Evolutionary conservation across 176 grass and related monocot species (phyloP).

Genomic region (Elaeis guineensis): DNA sequence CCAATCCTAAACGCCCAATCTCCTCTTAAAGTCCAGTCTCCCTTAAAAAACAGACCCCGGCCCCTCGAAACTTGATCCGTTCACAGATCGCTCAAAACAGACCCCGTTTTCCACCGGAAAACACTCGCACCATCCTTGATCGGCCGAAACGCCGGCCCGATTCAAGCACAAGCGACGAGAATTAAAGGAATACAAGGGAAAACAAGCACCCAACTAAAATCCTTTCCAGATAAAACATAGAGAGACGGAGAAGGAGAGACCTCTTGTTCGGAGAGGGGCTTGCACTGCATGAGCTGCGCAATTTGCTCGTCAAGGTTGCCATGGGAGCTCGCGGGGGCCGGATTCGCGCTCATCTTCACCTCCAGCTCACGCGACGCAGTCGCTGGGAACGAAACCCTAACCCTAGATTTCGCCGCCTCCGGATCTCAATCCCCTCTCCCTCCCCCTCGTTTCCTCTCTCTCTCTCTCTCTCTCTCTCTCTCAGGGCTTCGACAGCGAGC

Average conservation of each 20-base stretch:
- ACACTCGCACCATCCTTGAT: conserved; percentile 18
- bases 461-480: not conserved
- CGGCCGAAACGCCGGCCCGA: not conserved
- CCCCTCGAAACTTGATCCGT: not conserved
- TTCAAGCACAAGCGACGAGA: conserved; percentile 10
- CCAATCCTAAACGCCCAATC: not conserved
- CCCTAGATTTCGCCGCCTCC: conserved; percentile 54
- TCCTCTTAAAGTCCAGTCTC: not conserved
- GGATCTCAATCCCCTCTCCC: not conserved
- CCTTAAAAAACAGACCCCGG: not conserved
- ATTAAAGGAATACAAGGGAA: conserved; percentile 12
- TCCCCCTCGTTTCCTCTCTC: conserved; percentile 5
- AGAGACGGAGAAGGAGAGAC: conserved; percentile 16
- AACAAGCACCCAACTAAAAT: not conserved
- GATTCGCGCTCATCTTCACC: conserved; percentile 7
- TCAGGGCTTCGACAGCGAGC: too few species aligned
- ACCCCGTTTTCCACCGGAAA: not conserved
- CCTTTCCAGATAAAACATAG: not conserved
- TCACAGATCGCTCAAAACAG: not conserved
- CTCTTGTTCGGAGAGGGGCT: conserved; percentile 85
- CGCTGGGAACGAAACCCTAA: conserved; percentile 9
- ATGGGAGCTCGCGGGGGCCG: conserved; percentile 48
- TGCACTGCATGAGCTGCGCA: conserved; percentile 98
- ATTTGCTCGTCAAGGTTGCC: conserved; percentile 93
- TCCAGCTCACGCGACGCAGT: not conserved